A percentile compares a stretch with the other conserved stretches of the same genome.
These are phyloP conservation scores for Geotrichum bryndzae DNA, from an alignment of 1,139 yeast species.

Conservation along the genomic window DNA sequence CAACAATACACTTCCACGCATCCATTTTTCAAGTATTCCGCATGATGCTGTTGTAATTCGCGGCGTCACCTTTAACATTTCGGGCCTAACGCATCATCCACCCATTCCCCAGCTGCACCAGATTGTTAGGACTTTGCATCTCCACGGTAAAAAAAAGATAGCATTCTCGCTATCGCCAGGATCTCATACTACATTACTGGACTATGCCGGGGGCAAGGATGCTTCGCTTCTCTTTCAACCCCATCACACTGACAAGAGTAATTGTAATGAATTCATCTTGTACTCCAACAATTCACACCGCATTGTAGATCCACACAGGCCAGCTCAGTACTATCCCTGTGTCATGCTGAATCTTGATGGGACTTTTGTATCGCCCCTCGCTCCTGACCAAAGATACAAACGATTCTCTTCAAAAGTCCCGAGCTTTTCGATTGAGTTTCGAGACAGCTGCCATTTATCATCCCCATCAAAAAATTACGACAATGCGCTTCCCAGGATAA, in stretches of 20 bases:
- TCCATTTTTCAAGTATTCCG: constrained; percentile 51
- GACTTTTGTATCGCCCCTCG: constrained; percentile 18
- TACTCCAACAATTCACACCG: constrained; percentile 13
- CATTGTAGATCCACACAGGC: constrained; percentile 40
- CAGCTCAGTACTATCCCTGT: constrained; percentile 91
- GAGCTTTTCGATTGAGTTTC: constrained; percentile 48
- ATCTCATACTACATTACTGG: constrained; percentile 58
- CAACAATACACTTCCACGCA: constrained; percentile 41
- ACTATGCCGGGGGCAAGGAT: constrained; percentile 56
- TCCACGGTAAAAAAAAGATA: constrained; percentile 6
- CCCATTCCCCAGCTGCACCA: constrained; percentile 41
- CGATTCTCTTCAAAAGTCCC: constrained; percentile 44
- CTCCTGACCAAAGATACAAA: neutral
- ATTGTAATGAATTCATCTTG: constrained; percentile 62
- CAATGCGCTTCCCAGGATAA: constrained; percentile 50
- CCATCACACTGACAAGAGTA: constrained; percentile 54
- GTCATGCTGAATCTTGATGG: constrained; percentile 51
- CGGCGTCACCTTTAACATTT: constrained; percentile 68
- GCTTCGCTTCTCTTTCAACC: constrained; percentile 78
- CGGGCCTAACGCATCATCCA: constrained; percentile 24
- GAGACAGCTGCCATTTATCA: constrained; percentile 56
- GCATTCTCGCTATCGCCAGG: constrained; percentile 49
- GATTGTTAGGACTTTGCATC: constrained; percentile 27
- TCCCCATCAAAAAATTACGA: constrained; percentile 52
- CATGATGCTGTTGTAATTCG: constrained; percentile 62